Conservation (phyloP, 345 rosid species). For the Firmiana major region DNA sequence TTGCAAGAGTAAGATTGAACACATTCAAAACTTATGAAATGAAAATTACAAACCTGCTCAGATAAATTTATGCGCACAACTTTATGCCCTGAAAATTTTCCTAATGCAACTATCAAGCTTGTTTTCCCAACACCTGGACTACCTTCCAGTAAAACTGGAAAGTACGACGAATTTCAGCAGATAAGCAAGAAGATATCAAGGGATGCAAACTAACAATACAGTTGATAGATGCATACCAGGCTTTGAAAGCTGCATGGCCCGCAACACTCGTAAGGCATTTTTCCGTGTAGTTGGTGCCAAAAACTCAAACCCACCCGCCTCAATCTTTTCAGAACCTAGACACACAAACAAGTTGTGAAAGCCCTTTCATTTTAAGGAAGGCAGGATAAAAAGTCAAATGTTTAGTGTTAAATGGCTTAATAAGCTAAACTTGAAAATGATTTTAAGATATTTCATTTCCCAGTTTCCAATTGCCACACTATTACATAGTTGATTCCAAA, state of each 20-base stretch:
- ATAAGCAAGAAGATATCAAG: neutral
- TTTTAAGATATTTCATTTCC: neutral
- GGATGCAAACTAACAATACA: slow-evolving; percentile 12
- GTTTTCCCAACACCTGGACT: slow-evolving; percentile 99
- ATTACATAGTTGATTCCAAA: neutral
- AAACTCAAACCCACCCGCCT: slow-evolving; percentile 71
- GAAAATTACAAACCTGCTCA: slow-evolving; percentile 67
- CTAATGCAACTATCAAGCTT: slow-evolving; percentile 81
- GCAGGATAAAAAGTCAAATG: neutral
- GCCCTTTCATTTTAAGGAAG: neutral
- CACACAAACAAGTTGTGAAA: neutral
- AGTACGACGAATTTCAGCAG: slow-evolving; percentile 7
- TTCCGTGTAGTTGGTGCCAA: slow-evolving; percentile 81
- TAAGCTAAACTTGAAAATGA: neutral
- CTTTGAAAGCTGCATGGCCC: slow-evolving; percentile 93
- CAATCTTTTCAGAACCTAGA: slow-evolving; percentile 46
- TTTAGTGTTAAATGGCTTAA: neutral
- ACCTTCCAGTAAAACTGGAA: slow-evolving; percentile 83
- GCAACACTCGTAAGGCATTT: slow-evolving; percentile 80
- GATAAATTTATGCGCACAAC: slow-evolving; percentile 94
- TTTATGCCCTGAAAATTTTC: slow-evolving; percentile 88
- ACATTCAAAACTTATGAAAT: slow-evolving; percentile 6
- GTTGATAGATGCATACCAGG: slow-evolving; percentile 48
- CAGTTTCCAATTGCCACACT: neutral
- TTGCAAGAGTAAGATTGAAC: neutral